Evolutionary conservation across 371 early-diverging fungal genomes (phyloP).

Genomic region (Lichtheimia hyalospora): DNA sequence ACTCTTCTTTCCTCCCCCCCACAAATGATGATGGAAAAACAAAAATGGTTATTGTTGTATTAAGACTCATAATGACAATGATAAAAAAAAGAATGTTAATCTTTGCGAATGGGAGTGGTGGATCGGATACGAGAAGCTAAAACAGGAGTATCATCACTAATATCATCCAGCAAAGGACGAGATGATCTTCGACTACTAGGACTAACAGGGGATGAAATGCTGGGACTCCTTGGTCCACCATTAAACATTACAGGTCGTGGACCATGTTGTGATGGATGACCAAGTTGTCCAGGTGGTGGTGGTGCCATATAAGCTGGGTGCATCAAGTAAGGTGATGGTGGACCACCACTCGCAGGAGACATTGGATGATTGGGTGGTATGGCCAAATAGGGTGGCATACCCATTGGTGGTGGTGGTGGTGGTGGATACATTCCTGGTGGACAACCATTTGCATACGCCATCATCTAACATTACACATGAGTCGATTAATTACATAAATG

Average conservation of each 20-base stretch:
- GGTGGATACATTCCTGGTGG: slow-evolving; percentile 26
- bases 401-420: background rate
- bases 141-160: slow-evolving; percentile 11
- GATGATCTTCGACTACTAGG: slow-evolving; percentile 19
- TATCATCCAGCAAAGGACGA: slow-evolving; percentile 12
- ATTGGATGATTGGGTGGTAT: slow-evolving; percentile 17
- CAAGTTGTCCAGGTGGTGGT: background rate
- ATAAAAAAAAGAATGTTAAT: no score
- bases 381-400: slow-evolving; percentile 23
- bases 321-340: slow-evolving; percentile 13
- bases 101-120: no score
- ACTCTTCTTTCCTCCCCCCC: no score
- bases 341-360: slow-evolving; percentile 11
- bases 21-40: no score
- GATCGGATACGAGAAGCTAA: background rate
- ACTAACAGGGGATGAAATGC: slow-evolving; percentile 18
- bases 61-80: no score
- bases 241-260: background rate
- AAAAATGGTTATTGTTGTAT: no score
- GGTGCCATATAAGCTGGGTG: slow-evolving; percentile 4
- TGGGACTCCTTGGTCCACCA: slow-evolving; percentile 14
- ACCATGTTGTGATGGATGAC: background rate
- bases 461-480: slow-evolving; percentile 24
- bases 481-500: no score
- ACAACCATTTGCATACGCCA: slow-evolving; percentile 7